Conservation (phyloP, 305 asterid species). For the Striga hermonthica region DNA sequence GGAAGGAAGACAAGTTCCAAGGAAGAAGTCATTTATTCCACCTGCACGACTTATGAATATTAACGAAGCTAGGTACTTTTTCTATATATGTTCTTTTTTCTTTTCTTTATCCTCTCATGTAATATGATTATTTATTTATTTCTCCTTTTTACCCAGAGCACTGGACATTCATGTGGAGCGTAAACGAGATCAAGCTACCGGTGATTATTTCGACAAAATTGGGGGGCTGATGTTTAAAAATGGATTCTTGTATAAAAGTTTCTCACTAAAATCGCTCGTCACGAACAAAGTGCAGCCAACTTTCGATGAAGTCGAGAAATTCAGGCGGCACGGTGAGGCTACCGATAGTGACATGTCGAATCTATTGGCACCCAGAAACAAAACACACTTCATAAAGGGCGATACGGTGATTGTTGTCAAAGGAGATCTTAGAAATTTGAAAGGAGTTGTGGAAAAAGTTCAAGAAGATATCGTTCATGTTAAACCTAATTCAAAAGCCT, state of each 20-base stretch:
- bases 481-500: slow-evolving; percentile 74
- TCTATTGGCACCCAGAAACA: slow-evolving; percentile 78
- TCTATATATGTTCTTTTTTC: background rate
- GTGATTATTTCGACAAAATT: slow-evolving; percentile 80
- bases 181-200: slow-evolving; percentile 66
- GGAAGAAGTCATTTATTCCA: slow-evolving; percentile 83
- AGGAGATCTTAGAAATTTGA: slow-evolving; percentile 87
- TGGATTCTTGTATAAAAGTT: slow-evolving; percentile 79
- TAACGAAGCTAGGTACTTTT: slow-evolving; percentile 76
- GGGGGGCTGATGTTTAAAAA: slow-evolving; percentile 95
- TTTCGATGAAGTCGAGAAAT: slow-evolving; percentile 93
- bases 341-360: slow-evolving; percentile 85
- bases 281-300: slow-evolving; percentile 79
- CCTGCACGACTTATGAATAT: slow-evolving; percentile 93
- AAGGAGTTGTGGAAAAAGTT: slow-evolving; percentile 50
- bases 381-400: slow-evolving; percentile 92
- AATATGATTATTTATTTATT: slow-evolving; percentile 8
- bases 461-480: slow-evolving; percentile 94
- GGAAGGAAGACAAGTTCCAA: slow-evolving; percentile 97
- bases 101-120: slow-evolving; percentile 20
- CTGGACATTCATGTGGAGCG: slow-evolving; percentile 86
- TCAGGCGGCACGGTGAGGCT: slow-evolving; percentile 70
- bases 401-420: slow-evolving; percentile 85
- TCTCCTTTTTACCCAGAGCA: slow-evolving; percentile 49
- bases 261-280: slow-evolving; percentile 78